Base-by-base conservation (phyloP, 2,329 filamentous ascomycete species). In the Venturiaceae sp. region DNA sequence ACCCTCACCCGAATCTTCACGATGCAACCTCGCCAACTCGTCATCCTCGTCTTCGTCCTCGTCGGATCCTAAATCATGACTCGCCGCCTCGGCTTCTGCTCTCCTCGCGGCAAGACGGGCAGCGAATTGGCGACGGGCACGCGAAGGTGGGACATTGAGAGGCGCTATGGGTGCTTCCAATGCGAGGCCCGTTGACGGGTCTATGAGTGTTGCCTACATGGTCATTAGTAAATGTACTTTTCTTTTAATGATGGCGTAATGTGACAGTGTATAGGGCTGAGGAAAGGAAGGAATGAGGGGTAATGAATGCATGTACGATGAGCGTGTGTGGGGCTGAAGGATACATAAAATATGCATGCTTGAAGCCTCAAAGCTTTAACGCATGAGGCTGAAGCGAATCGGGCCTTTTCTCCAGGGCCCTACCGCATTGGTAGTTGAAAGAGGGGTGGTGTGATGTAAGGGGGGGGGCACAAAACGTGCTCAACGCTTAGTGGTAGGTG, bases 71-170 rank as follows among this genome's bases (percentile, higher is more conserved):
- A 30, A 16, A 28, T 47, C 41, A 5, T 28, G 23, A 26, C n/a
- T 23, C 13, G 57, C 57, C 13, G 57, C 57, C 23, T 41, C 50
- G 16, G 50, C 50, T 36, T 55, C 57, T 8, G 52, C 50, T 14
- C 53, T 32, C 44, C 71, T 89, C 83, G 66, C 71, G 2, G 76
- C 76, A 14, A 97, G 80, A 13, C 92, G 84, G 13, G 89, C 88
- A n/a, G 91, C 92, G n/a, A 97, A 82, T 71, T 95, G 90, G 58
- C 90, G 80, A 55, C 92, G 84, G 7, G 92, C 92, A 56, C 92
- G 84, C 7, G 90, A 95, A 2, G 92, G 92, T 0, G 88, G 86
- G 36, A 92, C 85, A 69, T 92, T 94, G 66, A 96, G 78, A 13
- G 91, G 90, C 33, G 88, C 86, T 23, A 84, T 88, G n/a, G 52